phyloP scores from a whole-genome alignment of 2,329 filamentous ascomycete genomes.

The Waltergamsia citrina region DNA sequence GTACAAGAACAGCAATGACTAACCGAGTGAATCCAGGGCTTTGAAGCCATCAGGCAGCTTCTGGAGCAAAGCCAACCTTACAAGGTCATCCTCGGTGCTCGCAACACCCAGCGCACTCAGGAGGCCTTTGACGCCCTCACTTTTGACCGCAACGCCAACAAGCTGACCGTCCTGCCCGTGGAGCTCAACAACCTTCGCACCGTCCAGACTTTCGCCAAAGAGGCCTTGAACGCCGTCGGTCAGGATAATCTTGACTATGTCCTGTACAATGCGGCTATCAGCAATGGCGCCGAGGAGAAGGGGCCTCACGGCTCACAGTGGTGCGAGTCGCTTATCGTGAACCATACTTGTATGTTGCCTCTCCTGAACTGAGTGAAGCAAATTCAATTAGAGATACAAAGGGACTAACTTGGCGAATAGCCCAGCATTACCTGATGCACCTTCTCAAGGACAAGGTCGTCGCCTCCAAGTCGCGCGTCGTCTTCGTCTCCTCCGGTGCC shows the following conservation, averaged over 20 bases:
- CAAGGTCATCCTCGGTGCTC: conserved; percentile 37
- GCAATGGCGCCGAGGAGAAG: conserved; percentile 21
- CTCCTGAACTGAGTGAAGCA: neutral
- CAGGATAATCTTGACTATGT: conserved; percentile 34
- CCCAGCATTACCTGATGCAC: conserved; percentile 44
- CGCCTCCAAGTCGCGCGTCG: conserved; percentile 33
- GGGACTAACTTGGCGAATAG: conserved; percentile 16
- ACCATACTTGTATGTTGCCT: conserved; percentile 35
- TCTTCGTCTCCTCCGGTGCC: conserved; percentile 41
- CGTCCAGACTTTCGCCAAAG: conserved; percentile 35
- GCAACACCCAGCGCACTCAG: conserved; percentile 30
- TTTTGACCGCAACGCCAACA: conserved; percentile 28
- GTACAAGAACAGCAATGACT: conserved; percentile 1
- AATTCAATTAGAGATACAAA: neutral
- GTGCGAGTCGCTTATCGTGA: conserved; percentile 40
- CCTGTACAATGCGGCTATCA: conserved; percentile 38
- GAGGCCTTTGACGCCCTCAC: conserved; percentile 30
- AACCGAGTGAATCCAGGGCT: conserved; percentile 26
- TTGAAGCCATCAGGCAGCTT: conserved; percentile 43
- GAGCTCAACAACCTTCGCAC: conserved; percentile 34
- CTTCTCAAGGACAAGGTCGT: conserved; percentile 37
- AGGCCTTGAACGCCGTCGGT: conserved; percentile 30
- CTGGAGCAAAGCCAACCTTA: conserved; percentile 33
- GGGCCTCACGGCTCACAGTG: conserved; percentile 33
- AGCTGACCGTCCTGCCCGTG: conserved; percentile 34